Evolutionary conservation across 2,329 filamentous ascomycete species (phyloP), one percentile per base, ranked within the genome.

Genomic region (Malbranchea zuffiana): DNA sequence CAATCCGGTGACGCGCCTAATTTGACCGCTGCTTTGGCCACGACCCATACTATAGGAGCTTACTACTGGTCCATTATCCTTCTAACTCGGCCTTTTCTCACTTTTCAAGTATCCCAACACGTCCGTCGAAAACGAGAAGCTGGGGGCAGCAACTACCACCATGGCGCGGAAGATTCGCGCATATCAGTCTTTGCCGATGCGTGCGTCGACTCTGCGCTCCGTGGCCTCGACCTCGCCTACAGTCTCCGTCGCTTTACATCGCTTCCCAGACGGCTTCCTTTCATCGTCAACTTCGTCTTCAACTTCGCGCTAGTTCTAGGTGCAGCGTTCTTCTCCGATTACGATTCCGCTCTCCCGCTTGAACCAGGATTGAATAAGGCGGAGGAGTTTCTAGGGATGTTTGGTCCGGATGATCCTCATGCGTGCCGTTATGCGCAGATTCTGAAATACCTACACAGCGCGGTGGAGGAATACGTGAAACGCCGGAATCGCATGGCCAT

Each of bases 1-100:
- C n/a, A n/a, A n/a, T n/a, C n/a, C n/a, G n/a, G n/a, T n/a, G n/a
- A n/a, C n/a, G n/a, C n/a, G n/a, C n/a, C n/a, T n/a, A n/a, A n/a
- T n/a, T n/a, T n/a, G n/a, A n/a, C n/a, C n/a, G n/a, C n/a, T n/a
- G n/a, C n/a, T n/a, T n/a, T n/a, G n/a, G n/a, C n/a, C n/a, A n/a
- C n/a, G n/a, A n/a, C n/a, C n/a, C 67, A 69, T 27, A 59, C 67
- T 1, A 57, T 71, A 10, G 64, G 64, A 20, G 61, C 67, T 3
- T 72, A 71, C 40, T 70, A 70, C 46, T 72, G 68, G 54, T 67
- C 65, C 1, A 70, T 72, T 28, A 70, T 71, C 49, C 53, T 72
- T 3, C 50, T 71, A 3, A 69, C 68, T 5, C 55, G 68, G n/a
- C 68, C 68, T 1, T 72, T 72, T 38, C 53, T 72, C 7, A 63